Evolutionary conservation across 345 rosid species (phyloP).

Genomic region (Tarenaya hassleriana): DNA sequence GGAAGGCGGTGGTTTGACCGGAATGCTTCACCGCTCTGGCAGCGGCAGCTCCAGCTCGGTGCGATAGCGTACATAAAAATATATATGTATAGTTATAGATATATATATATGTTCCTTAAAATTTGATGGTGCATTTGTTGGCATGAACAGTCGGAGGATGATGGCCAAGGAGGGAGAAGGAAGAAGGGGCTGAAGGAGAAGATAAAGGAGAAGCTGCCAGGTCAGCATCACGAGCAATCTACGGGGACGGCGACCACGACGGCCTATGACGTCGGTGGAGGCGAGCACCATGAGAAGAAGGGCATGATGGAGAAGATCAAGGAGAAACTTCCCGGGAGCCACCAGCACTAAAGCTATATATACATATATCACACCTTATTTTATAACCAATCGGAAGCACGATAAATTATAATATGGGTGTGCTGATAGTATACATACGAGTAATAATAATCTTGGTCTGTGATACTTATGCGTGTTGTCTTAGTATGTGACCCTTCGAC

Average conservation of each 20-base stretch:
- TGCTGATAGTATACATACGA: no score
- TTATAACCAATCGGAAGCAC: no score
- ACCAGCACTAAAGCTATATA: not conserved
- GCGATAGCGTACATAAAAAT: not conserved
- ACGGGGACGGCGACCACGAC: constrained; percentile 16
- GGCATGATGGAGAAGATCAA: constrained; percentile 45
- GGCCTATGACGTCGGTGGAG: not conserved
- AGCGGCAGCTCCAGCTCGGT: constrained; percentile 56
- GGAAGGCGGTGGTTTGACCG: constrained; percentile 24
- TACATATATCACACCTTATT: no score
- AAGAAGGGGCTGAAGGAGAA: constrained; percentile 45
- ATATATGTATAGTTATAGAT: no score
- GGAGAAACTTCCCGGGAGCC: constrained; percentile 39
- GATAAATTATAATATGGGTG: no score
- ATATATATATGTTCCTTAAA: no score
- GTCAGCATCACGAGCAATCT: constrained; percentile 23
- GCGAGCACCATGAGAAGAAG: constrained; percentile 36
- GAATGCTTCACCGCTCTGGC: constrained; percentile 46
- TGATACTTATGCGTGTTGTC: no score
- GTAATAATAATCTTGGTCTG: no score
- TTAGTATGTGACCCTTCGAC: no score
- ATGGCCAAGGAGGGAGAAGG: constrained; percentile 46
- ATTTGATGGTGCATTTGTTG: not conserved
- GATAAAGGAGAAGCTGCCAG: constrained; percentile 41
- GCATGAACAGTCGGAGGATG: constrained; percentile 37